phyloP scores from a whole-genome alignment of 2,329 filamentous ascomycete genomes.

The Botrytis deweyae region DNA sequence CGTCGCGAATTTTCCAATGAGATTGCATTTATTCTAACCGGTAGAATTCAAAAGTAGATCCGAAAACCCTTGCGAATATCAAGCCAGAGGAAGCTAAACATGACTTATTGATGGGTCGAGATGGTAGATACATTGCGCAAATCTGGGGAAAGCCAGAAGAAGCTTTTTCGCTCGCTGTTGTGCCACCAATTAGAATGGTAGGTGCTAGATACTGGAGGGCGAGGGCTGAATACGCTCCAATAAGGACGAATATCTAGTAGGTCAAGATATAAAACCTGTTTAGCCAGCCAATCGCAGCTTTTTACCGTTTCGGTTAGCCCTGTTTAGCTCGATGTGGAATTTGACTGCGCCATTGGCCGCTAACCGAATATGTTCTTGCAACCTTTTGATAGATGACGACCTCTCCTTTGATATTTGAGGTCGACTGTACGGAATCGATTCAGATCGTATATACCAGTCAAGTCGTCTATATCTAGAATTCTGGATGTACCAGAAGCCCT shows the following conservation, averaged over 20 bases:
- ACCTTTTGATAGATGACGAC: not conserved
- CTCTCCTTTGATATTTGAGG: not conserved
- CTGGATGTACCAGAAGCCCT: not conserved
- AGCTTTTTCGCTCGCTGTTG: not conserved
- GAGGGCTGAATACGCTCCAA: not conserved
- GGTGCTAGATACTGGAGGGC: not conserved
- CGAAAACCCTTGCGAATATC: not conserved
- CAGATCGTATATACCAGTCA: not conserved
- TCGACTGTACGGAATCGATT: not conserved
- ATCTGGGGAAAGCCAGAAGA: not conserved
- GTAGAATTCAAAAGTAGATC: not conserved
- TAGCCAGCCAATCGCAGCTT: constrained; percentile 15
- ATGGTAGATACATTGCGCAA: not conserved
- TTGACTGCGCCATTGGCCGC: not conserved
- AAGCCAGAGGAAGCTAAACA: no score
- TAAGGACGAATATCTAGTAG: not conserved
- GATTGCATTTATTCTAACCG: not conserved
- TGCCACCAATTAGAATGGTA: not conserved
- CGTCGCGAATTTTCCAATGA: not conserved
- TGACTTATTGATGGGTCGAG: not conserved
- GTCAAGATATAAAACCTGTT: not conserved
- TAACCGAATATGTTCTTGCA: no score
- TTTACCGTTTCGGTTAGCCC: not conserved
- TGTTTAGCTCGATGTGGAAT: not conserved
- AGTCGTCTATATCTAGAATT: not conserved